Base-by-base conservation (phyloP, 2,329 filamentous ascomycete genomes). In the Verticillium alfalfae region DNA sequence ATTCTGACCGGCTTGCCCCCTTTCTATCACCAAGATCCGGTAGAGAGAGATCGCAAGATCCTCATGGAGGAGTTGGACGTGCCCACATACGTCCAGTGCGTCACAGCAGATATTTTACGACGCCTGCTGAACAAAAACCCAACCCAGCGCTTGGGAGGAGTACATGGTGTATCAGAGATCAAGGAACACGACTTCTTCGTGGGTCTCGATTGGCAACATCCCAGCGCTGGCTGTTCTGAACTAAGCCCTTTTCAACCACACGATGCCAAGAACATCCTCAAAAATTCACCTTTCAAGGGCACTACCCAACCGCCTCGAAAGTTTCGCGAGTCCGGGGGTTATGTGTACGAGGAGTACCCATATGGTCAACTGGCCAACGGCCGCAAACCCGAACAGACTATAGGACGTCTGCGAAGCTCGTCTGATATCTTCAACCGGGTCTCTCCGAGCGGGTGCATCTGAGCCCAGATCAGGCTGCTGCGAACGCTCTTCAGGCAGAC, bases 191-290 rank as follows among this genome's bases (percentile, higher is more conserved):
- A 57, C 34, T 57, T 57, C 31, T 38, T 57, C 56, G 26, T 37
- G 56, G 56, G 56, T 57, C 6, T 57, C 56, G 56, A 57, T 57
- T 57, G 56, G 56, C 56, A 57, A 57, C 56, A 57, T 38, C 56
- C 56, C 56, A 57, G 18, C 37, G 56, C 56, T 31, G 34, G 2
- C 18, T 26, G 56, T 31, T 36, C 56, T 57, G 37, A 57, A 10
- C 31, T 57, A 57, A 57, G 10, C 31, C 56, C 31, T 16, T 57
- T 9, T 57, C 56, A 57, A 38, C 56, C 56, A 38, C 26, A 38
- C 37, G 7, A 57, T 7, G n/a, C 18, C 18, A 16, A 22, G 3
- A 36, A 38, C 56, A 57, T 57, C 56, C 12, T 57, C 4, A 10
- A 26, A 57, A 57, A 57, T 7, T 57, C 56, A 39, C 56, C 31